Percentiles rank a stretch among this genome's conserved stretches.
Evolutionary conservation across 2,329 filamentous ascomycete genomes (phyloP).

Genomic region (Endothia cerciana): DNA sequence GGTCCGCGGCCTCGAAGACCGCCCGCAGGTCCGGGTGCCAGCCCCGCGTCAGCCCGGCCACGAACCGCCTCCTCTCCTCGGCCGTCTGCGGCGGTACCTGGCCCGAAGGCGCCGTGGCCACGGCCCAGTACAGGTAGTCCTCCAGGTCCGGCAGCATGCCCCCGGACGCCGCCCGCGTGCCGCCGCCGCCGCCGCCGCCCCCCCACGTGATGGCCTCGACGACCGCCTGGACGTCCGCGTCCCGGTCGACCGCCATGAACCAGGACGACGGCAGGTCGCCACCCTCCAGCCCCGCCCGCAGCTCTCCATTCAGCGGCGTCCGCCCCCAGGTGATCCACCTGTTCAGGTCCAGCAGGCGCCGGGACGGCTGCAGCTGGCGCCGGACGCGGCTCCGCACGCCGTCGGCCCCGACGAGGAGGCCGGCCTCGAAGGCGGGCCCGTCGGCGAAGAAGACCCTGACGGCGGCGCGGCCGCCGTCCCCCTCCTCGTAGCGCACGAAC

Average conservation of each 20-base stretch:
- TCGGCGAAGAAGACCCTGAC: slow-evolving; percentile 40
- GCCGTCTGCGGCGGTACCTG: background rate
- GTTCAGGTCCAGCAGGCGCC: slow-evolving; percentile 42
- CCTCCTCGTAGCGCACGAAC: slow-evolving; percentile 31
- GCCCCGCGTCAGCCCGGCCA: background rate
- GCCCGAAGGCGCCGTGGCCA: slow-evolving; percentile 25
- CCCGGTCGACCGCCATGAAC: slow-evolving; percentile 31
- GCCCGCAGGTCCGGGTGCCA: slow-evolving; percentile 17
- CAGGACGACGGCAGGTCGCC: slow-evolving; percentile 27
- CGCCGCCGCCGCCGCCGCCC: background rate
- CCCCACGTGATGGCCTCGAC: slow-evolving; percentile 29
- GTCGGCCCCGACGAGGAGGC: slow-evolving; percentile 45
- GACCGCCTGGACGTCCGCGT: slow-evolving; percentile 27
- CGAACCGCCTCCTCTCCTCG: background rate
- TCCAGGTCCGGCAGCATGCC: slow-evolving; percentile 23
- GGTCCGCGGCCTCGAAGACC: slow-evolving; percentile 11
- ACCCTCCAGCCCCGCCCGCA: slow-evolving; percentile 30
- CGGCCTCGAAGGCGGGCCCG: slow-evolving; percentile 37
- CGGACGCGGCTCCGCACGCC: slow-evolving; percentile 42
- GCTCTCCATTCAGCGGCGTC: slow-evolving; percentile 38
- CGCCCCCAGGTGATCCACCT: slow-evolving; percentile 46
- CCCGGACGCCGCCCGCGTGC: background rate
- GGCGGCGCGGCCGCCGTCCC: background rate
- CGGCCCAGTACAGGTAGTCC: slow-evolving; percentile 43
- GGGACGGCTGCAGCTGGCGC: slow-evolving; percentile 42